These are phyloP conservation scores for Hypoxylon sp. DNA, from an alignment of 2,329 filamentous ascomycete species.

Conservation along the genomic window DNA sequence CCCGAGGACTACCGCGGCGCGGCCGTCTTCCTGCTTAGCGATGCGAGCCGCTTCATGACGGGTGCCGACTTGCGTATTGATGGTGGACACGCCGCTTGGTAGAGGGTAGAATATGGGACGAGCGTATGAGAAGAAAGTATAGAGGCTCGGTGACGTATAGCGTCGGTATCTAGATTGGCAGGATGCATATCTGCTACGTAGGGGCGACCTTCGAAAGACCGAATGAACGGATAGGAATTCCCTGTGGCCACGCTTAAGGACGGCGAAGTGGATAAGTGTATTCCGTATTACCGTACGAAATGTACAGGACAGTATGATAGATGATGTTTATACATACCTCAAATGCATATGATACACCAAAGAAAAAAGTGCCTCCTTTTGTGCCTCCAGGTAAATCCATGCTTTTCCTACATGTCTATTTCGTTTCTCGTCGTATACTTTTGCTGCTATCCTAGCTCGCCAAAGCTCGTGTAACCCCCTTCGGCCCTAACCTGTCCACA, in stretches of 20 bases:
- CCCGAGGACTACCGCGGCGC: conserved; percentile 81
- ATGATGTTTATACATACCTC: conserved; percentile 42
- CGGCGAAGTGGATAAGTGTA: conserved; percentile 22
- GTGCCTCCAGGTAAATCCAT: neutral
- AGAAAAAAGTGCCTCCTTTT: neutral
- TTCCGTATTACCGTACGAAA: conserved; percentile 12
- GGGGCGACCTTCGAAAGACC: conserved; percentile 16
- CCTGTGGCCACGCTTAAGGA: conserved; percentile 11
- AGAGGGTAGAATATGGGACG: conserved; percentile 22
- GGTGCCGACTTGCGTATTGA: conserved; percentile 79
- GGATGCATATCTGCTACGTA: conserved; percentile 15
- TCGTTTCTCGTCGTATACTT: neutral
- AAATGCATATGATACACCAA: conserved; percentile 36
- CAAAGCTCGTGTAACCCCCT: conserved; percentile 59
- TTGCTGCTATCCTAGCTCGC: conserved; percentile 4
- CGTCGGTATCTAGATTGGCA: conserved; percentile 25
- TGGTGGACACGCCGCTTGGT: conserved; percentile 77
- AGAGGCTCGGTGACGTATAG: neutral
- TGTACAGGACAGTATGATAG: conserved; percentile 33
- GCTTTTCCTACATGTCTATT: neutral
- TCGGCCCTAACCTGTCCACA: conserved; percentile 61
- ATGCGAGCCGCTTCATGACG: conserved; percentile 80
- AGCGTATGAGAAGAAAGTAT: conserved; percentile 19
- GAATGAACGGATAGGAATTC: conserved; percentile 4
- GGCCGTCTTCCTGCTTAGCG: conserved; percentile 76